These are phyloP conservation scores for Myxozyma monticola DNA, from an alignment of 805 yeast species.

Conservation along the genomic window DNA sequence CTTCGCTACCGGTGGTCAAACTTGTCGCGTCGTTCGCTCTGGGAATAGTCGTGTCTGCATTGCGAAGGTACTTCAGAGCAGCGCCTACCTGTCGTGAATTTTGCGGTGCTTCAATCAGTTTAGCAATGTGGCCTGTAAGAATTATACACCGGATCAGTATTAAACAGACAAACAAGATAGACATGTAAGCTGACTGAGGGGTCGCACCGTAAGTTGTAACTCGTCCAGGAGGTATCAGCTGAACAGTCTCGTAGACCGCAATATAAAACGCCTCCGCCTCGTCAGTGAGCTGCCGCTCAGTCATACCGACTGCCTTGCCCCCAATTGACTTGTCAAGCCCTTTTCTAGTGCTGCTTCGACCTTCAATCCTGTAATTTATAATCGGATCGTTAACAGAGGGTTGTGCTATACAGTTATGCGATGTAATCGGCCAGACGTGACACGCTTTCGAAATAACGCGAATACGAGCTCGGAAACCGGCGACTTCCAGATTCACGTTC, in stretches of 20 bases:
- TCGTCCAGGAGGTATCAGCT: slow-evolving; percentile 58
- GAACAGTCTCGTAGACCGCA: slow-evolving; percentile 58
- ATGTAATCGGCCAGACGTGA: too few species aligned
- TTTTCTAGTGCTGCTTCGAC: too few species aligned
- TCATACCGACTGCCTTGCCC: too few species aligned
- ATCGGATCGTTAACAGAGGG: too few species aligned
- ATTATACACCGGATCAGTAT: too few species aligned
- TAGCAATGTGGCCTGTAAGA: slow-evolving; percentile 66
- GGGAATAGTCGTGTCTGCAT: background rate
- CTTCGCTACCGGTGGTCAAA: slow-evolving; percentile 1
- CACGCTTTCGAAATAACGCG: too few species aligned
- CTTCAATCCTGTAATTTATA: too few species aligned
- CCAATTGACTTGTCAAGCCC: too few species aligned
- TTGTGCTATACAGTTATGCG: too few species aligned
- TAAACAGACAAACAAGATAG: background rate
- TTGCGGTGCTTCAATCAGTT: slow-evolving; percentile 58
- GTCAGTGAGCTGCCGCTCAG: slow-evolving; percentile 35
- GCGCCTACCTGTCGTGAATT: slow-evolving; percentile 76
- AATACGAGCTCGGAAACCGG: too few species aligned
- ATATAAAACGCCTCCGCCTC: slow-evolving; percentile 59
- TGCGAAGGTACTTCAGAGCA: slow-evolving; percentile 56
- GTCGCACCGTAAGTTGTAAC: slow-evolving; percentile 70
- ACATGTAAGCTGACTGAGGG: slow-evolving; percentile 1
- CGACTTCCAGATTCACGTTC: too few species aligned
- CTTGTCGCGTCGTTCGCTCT: background rate